Evolutionary conservation across 2,329 filamentous ascomycete genomes (phyloP).

Genomic region (Neofusicoccum kwambonambiense): DNA sequence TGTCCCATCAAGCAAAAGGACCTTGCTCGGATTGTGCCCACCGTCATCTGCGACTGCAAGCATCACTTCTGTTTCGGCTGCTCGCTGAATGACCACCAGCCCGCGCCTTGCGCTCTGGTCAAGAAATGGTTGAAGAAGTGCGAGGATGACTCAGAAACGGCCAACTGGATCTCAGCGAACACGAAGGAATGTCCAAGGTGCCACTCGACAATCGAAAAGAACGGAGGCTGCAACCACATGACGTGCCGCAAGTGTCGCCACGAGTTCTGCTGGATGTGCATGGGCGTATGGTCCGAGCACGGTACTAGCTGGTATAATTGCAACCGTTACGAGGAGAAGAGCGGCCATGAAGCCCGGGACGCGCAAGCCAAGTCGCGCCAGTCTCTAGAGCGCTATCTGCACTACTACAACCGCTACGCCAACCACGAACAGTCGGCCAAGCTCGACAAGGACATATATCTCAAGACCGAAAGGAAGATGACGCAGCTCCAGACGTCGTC

Average conservation of each 20-base stretch:
- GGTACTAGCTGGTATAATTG: constrained; percentile 99
- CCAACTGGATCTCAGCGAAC: constrained; percentile 99
- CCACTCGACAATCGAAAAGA: constrained; percentile 97
- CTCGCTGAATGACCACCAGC: constrained; percentile 84
- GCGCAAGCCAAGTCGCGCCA: constrained; percentile 88
- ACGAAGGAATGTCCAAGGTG: constrained; percentile 98
- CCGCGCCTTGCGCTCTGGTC: constrained; percentile 84
- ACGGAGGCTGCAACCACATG: constrained; percentile 97
- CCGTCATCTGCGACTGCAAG: constrained; percentile 80
- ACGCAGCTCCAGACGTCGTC: constrained; percentile 89
- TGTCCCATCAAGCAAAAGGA: constrained; percentile 87
- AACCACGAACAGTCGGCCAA: constrained; percentile 98
- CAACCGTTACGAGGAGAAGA: constrained; percentile 96
- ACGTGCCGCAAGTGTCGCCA: constrained; percentile 94
- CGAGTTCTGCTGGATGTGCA: constrained; percentile 99
- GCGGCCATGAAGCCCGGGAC: constrained; percentile 82
- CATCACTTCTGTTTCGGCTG: constrained; percentile 96
- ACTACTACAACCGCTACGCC: constrained; percentile 98
- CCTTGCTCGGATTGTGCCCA: constrained; percentile 79
- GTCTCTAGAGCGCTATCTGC: constrained; percentile 90
- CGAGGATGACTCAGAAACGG: constrained; percentile 95
- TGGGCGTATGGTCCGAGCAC: constrained; percentile 98
- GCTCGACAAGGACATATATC: constrained; percentile 91
- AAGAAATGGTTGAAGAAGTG: constrained; percentile 98
- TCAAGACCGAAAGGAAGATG: constrained; percentile 99